Percentiles rank a stretch among this genome's conserved stretches.
Conservation (phyloP, 169 alveolate genomes). For the Plasmodium inui region DNA sequence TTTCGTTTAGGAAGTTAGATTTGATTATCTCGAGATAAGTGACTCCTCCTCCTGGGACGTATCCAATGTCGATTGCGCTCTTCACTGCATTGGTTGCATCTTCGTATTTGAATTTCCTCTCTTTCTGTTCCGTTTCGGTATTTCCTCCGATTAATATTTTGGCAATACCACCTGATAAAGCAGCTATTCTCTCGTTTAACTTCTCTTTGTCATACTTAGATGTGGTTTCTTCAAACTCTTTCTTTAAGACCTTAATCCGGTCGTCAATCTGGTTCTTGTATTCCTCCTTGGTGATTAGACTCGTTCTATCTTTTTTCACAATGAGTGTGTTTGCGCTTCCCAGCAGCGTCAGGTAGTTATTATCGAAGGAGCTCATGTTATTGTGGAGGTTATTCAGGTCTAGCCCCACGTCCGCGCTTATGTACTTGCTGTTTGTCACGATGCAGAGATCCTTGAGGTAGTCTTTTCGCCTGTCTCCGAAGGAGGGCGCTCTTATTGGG, state of each 20-base stretch:
- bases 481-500: constrained; percentile 91
- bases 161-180: constrained; percentile 92
- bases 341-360: constrained; percentile 73
- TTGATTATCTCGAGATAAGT: constrained; percentile 87
- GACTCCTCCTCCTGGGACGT: constrained; percentile 94
- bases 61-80: constrained; percentile 92
- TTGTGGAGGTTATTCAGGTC: constrained; percentile 85
- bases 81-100: constrained; percentile 92
- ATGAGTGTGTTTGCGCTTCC: constrained; percentile 89
- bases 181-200: constrained; percentile 91
- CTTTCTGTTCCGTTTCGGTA: constrained; percentile 91
- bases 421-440: constrained; percentile 89
- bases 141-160: constrained; percentile 90
- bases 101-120: constrained; percentile 88
- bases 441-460: constrained; percentile 89
- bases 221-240: constrained; percentile 86
- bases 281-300: constrained; percentile 86
- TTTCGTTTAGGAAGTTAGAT: constrained; percentile 81
- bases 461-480: constrained; percentile 92
- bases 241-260: constrained; percentile 71
- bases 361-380: constrained; percentile 78
- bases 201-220: constrained; percentile 89
- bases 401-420: constrained; percentile 89
- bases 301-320: constrained; percentile 90
- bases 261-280: constrained; percentile 77